Percentiles rank a stretch among this genome's conserved stretches.
phyloP scores from a whole-genome alignment of 257 asterid species.

The Vinca minor region DNA sequence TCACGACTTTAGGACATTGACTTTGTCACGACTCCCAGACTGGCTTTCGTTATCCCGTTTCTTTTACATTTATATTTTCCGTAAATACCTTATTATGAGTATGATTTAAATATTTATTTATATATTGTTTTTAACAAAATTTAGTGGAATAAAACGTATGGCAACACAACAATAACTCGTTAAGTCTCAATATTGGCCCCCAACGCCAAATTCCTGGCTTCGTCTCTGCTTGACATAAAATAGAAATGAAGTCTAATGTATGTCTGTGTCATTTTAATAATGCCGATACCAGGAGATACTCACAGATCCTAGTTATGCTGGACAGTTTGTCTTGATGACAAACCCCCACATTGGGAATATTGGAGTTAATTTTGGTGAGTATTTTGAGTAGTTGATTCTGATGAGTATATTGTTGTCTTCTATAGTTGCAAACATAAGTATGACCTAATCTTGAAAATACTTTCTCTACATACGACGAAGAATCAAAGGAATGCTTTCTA shows the following conservation, averaged over 20 bases:
- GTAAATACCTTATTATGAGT: no score
- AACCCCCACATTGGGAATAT: slow-evolving; percentile 94
- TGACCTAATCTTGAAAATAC: slow-evolving; percentile 11
- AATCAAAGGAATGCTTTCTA: slow-evolving; percentile 76
- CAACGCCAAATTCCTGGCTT: no score
- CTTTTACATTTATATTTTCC: no score
- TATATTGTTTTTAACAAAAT: no score
- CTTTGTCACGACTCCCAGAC: no score
- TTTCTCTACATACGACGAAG: slow-evolving; percentile 63
- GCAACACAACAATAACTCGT: no score
- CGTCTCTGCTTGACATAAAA: no score
- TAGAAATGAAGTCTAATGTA: background rate
- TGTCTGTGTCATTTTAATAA: slow-evolving; percentile 10
- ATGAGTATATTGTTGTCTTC: slow-evolving; percentile 30
- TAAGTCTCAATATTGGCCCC: no score
- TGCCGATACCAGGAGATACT: slow-evolving; percentile 91
- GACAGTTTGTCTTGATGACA: slow-evolving; percentile 94
- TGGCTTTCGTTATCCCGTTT: no score
- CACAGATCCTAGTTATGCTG: slow-evolving; percentile 97
- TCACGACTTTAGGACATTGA: no score
- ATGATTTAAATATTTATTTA: no score
- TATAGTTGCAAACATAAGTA: slow-evolving; percentile 6
- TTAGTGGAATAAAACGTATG: no score
- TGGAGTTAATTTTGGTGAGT: slow-evolving; percentile 81
- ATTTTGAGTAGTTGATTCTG: slow-evolving; percentile 57